Conservation (phyloP, 2,329 filamentous ascomycete species). For the Fusarium tupiense region DNA sequence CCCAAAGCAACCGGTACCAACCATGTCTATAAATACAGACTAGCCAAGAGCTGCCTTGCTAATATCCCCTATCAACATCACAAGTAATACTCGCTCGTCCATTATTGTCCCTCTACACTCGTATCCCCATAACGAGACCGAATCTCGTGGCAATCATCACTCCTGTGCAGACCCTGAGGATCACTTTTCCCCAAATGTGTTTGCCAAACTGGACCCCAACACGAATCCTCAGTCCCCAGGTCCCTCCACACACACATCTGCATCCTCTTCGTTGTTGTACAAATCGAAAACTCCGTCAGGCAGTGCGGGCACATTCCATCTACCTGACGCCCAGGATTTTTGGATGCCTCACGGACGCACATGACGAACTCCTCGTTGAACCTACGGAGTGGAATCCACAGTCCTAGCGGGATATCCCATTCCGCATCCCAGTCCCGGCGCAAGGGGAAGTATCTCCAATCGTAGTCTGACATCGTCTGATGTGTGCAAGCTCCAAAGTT, state of each 20-base stretch:
- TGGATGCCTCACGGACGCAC: background rate
- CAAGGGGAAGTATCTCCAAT: background rate
- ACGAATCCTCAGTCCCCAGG: background rate
- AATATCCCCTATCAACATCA: background rate
- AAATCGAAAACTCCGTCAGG: conserved; percentile 3
- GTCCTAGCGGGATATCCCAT: background rate
- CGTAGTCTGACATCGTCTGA: background rate
- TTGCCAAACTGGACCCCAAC: background rate
- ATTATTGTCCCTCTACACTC: background rate
- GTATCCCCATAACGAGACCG: background rate
- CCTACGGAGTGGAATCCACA: too few relatives aligned
- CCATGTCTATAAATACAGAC: background rate
- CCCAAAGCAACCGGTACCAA: background rate
- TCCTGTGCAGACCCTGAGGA: too few relatives aligned
- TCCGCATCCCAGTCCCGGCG: background rate
- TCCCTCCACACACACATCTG: background rate
- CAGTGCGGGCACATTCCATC: background rate
- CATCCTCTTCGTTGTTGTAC: background rate
- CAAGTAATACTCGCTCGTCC: background rate
- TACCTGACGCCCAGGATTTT: too few relatives aligned
- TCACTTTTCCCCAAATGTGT: background rate
- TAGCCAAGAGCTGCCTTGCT: background rate
- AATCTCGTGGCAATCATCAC: background rate
- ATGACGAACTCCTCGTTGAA: background rate
- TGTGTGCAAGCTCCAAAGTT: background rate